phyloP scores from a whole-genome alignment of 176 grass and related monocot genomes.

The Microstegium vimineum region DNA sequence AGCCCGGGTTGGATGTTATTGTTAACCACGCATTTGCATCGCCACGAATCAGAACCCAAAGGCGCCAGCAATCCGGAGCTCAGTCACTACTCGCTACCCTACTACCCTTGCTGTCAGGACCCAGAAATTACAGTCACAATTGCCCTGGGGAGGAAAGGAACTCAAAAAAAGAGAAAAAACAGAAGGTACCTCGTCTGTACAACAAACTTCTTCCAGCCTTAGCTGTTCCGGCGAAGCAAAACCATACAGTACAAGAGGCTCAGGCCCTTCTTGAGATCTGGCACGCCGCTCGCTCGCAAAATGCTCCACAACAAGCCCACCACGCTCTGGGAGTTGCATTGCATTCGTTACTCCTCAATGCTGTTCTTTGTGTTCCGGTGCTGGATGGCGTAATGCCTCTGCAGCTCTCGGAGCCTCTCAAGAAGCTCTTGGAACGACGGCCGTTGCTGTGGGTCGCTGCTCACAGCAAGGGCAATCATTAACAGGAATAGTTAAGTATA shows the following conservation, averaged over 20 bases:
- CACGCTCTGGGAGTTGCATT: neutral
- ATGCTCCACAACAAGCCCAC: neutral
- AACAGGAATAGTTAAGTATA: neutral
- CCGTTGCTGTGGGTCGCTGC: constrained; percentile 64
- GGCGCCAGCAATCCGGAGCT: constrained; percentile 12
- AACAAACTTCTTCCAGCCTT: constrained; percentile 30
- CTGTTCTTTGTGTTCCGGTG: constrained; percentile 57
- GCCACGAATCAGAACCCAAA: neutral
- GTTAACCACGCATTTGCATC: neutral
- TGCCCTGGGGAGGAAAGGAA: neutral
- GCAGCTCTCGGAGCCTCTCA: constrained; percentile 65
- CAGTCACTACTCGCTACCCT: constrained; percentile 19
- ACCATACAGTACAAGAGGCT: constrained; percentile 1
- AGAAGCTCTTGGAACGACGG: constrained; percentile 79
- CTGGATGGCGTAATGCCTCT: constrained; percentile 59
- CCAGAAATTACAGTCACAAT: neutral
- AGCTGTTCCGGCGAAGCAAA: constrained; percentile 15
- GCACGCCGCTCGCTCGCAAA: neutral
- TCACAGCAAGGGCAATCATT: constrained; percentile 4
- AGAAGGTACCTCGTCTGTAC: constrained; percentile 13
- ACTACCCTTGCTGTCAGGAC: constrained; percentile 24
- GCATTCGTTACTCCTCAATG: constrained; percentile 43
- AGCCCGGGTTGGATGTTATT: neutral
- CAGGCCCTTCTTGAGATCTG: neutral
- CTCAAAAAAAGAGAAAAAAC: constrained; percentile 5